Evolutionary conservation across 2,329 filamentous ascomycete species (phyloP), one percentile per base, ranked within the genome.

Genomic region (Penicillium brevicompactum): DNA sequence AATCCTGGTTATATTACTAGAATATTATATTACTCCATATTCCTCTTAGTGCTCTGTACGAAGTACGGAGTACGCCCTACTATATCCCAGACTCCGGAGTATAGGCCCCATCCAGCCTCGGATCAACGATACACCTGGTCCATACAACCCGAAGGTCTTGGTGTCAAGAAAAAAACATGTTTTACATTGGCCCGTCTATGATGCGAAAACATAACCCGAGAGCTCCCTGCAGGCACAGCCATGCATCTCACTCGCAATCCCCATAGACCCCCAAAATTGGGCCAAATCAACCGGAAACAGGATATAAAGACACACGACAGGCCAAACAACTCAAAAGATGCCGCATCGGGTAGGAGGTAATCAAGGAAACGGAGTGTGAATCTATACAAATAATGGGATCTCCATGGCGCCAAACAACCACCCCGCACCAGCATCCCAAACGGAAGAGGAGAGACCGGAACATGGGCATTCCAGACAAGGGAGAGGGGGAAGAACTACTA

Each of bases 401-500:
- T 70, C 70, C 70, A 67, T 66, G 65, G 71, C 69, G 73, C 70
- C 71, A 71, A 69, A 70, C 61, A 67, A 70, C 64, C 66, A 65
- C 60, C 65, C 61, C 69, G 63, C 63, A 67, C 65, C 68, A 70
- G 66, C 62, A 70, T 68, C 66, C 65, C 65, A 63, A 60, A 63
- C 64, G 64, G 64, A 65, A 65, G 51, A 55, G 61, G 63, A 68
- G 63, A 62, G 67, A 70, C 66, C 63, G 66, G 67, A 58, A 69
- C 59, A 67, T 64, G 63, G 62, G 68, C 49, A 51, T 61, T 69
- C 60, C 67, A 64, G 66, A 66, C 58, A 53, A 62, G 53, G 65
- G 65, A 66, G 69, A 67, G 71, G 65, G 71, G 65, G 68, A 75
- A 75, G 70, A 74, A 70, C 68, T 77, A 76, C 61, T 77, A 78